Conservation (phyloP, 371 early-diverging fungal genomes). For the Mucor racemosus region DNA sequence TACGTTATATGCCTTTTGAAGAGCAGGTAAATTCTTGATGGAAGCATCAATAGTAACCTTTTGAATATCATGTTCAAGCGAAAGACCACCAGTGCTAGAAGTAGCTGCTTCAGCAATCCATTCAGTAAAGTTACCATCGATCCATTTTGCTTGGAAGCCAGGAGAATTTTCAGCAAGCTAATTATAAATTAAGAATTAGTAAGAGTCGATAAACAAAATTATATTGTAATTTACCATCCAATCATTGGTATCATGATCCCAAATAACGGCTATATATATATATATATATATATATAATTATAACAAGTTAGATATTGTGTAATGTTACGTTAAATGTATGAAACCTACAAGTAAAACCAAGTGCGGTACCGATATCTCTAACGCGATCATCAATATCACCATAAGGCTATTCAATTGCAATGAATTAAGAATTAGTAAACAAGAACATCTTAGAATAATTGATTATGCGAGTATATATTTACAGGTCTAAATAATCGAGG, state of each 20-base stretch:
- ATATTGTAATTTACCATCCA: constrained; percentile 35
- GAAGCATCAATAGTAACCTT: constrained; percentile 59
- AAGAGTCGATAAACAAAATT: background rate
- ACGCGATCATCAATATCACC: constrained; percentile 75
- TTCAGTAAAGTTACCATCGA: constrained; percentile 53
- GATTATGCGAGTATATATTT: constrained; percentile 16
- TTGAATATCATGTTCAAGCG: constrained; percentile 62
- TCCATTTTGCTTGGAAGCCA: constrained; percentile 40
- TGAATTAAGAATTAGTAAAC: background rate
- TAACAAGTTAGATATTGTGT: background rate
- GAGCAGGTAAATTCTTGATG: constrained; percentile 59
- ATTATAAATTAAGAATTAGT: background rate
- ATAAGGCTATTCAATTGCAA: constrained; percentile 54
- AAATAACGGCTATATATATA: constrained; percentile 44
- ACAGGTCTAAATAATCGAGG: constrained; percentile 55
- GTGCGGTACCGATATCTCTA: constrained; percentile 58
- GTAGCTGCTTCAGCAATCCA: constrained; percentile 53
- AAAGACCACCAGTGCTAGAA: constrained; percentile 56
- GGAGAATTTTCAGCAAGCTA: constrained; percentile 34
- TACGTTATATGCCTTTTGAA: constrained; percentile 51
- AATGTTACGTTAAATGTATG: background rate
- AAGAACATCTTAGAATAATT: constrained; percentile 5
- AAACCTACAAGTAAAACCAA: constrained; percentile 55
- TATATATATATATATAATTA: constrained; percentile 12
- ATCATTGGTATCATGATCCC: constrained; percentile 56